Conservation (phyloP, 1,284 basidiomycete species). For the Porodaedalea pini region DNA sequence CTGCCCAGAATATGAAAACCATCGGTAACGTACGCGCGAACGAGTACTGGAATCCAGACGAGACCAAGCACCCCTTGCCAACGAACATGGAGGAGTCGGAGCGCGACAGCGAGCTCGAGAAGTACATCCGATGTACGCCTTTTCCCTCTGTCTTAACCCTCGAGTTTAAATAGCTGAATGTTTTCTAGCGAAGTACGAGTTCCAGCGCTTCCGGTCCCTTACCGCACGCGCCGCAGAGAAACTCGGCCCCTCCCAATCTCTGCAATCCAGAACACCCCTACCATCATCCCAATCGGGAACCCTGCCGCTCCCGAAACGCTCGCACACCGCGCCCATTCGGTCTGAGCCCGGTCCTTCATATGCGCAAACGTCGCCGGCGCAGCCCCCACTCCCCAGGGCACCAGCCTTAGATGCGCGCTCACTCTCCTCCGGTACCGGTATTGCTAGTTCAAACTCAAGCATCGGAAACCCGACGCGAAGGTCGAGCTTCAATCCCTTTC, state of each 20-base stretch:
- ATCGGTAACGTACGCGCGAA: constrained; percentile 79
- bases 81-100: constrained; percentile 75
- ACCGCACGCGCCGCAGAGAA: constrained; percentile 26
- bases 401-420: constrained; percentile 1
- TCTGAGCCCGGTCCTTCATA: constrained; percentile 7
- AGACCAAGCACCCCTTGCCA: constrained; percentile 71
- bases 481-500: constrained; percentile 14
- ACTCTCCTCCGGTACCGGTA: background rate
- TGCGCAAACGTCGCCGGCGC: background rate
- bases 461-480: background rate
- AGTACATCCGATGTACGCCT: constrained; percentile 71
- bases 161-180: background rate
- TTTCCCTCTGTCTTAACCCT: background rate
- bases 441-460: background rate
- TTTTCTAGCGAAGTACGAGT: constrained; percentile 67
- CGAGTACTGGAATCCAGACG: constrained; percentile 70
- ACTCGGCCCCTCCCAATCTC: constrained; percentile 17
- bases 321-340: constrained; percentile 16
- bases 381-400: background rate
- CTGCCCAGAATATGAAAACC: constrained; percentile 65
- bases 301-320: constrained; percentile 1
- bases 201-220: constrained; percentile 49
- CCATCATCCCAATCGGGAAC: background rate
- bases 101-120: constrained; percentile 80
- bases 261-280: constrained; percentile 18